phyloP scores from a whole-genome alignment of 176 grass and related monocot species.

The Rhynchospora tenuis region DNA sequence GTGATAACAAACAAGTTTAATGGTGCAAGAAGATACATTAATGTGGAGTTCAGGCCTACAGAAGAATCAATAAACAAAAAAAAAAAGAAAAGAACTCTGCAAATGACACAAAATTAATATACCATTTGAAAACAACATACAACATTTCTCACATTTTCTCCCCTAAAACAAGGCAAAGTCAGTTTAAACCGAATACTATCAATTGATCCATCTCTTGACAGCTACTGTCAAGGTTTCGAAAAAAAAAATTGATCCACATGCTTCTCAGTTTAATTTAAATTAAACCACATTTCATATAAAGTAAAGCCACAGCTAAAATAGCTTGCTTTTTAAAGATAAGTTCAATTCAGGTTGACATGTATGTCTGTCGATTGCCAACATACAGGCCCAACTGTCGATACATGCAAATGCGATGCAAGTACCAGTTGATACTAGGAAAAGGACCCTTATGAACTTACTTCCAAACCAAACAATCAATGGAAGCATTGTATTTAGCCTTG shows the following conservation, averaged over 20 bases:
- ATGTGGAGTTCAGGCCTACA: neutral
- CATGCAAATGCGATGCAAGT: neutral
- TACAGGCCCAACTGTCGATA: neutral
- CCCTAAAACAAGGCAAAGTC: neutral
- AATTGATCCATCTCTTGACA: neutral
- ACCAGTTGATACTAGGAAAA: neutral
- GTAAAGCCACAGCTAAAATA: neutral
- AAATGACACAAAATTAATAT: neutral
- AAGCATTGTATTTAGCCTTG: slow-evolving; percentile 99
- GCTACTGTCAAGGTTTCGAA: too few relatives aligned
- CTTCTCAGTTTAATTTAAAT: neutral
- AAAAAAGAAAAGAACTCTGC: neutral
- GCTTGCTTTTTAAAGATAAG: neutral
- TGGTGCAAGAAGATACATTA: neutral
- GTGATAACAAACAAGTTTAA: neutral
- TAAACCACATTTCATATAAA: neutral
- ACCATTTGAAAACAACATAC: neutral
- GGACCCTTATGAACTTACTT: slow-evolving; percentile 54
- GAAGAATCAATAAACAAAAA: too few relatives aligned
- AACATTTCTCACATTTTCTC: neutral
- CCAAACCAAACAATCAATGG: slow-evolving; percentile 96
- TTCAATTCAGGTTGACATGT: neutral
- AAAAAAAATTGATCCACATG: neutral
- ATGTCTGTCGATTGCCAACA: neutral
- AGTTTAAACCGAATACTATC: neutral